Evolutionary conservation across 2,329 filamentous ascomycete species (phyloP), one percentile per base, ranked within the genome.

Genomic region (Ceratocystiopsis brevicomis): DNA sequence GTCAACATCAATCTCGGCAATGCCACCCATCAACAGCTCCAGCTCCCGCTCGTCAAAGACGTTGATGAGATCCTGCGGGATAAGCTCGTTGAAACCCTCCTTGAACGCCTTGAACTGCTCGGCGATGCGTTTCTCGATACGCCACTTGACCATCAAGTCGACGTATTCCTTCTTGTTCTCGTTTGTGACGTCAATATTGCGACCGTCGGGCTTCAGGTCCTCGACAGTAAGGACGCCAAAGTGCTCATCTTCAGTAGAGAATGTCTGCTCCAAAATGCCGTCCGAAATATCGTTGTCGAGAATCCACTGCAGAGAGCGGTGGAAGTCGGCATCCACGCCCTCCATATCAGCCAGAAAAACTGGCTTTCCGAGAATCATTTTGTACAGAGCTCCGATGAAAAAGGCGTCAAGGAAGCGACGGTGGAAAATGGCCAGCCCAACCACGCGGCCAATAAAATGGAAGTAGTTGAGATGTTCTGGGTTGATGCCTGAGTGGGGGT

Each of bases 121-220:
- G 51, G 92, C 83, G 44, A 98, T 92, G 52, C 90, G 85, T 67
- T 96, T 96, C 65, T 95, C 83, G 52, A 98, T 98, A 53, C 92
- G 85, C 90, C 90, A 98, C 65, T 96, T 92, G 39, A 92, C 94
- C 67, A 98, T 94, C 51, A 98, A 71, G 53, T 98, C 90, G 49
- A 98, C 85, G 56, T 98, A 98, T 71, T 96, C 87, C 63, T 83
- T 83, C 73, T 98, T 98, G 70, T 98, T 98, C 57, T 93, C 87
- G 58, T 98, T 94, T 16, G 87, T 96, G 38, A 98, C 90, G 18
- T 92, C 83, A 48, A 98, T 94, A 54, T 98, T 75, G 51, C 84
- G 76, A 45, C 90, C 90, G 56, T 78, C 73, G 14, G 86, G 85
- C 58, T 92, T 95, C 51, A 98, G 70, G 58, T 98, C 90, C 56